Conservation (phyloP, 768 basidiomycete species). For the Flagelloscypha sp. region DNA sequence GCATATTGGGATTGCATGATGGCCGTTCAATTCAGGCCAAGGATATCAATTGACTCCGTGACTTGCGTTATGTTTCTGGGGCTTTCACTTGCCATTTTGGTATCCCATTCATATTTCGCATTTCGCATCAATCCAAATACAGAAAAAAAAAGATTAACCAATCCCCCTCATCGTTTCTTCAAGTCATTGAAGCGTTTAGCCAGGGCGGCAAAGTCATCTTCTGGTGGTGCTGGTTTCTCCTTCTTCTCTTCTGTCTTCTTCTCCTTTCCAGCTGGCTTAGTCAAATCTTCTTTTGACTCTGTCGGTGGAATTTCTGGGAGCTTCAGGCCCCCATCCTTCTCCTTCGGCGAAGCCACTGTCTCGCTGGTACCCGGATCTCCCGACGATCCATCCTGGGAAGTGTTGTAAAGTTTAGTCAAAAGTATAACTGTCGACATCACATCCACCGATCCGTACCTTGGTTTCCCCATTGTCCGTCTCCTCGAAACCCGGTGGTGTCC, state of each 20-base stretch:
- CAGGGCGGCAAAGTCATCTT: slow-evolving; percentile 71
- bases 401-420: background rate
- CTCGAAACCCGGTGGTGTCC: slow-evolving; percentile 35
- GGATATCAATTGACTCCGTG: too few species aligned
- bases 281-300: slow-evolving; percentile 35
- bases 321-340: slow-evolving; percentile 27
- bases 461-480: slow-evolving; percentile 19
- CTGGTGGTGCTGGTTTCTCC: slow-evolving; percentile 24
- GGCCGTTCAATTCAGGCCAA: too few species aligned
- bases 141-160: too few species aligned
- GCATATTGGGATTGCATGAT: slow-evolving; percentile 81
- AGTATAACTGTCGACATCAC: slow-evolving; percentile 1
- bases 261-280: slow-evolving; percentile 13
- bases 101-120: too few species aligned
- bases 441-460: slow-evolving; percentile 17
- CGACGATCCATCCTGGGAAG: slow-evolving; percentile 9
- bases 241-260: slow-evolving; percentile 16
- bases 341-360: slow-evolving; percentile 20
- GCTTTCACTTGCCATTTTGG: too few species aligned
- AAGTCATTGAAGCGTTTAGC: slow-evolving; percentile 77
- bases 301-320: slow-evolving; percentile 45
- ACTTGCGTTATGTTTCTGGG: too few species aligned
- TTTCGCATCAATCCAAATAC: too few species aligned
- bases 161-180: slow-evolving; percentile 78
- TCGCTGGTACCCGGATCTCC: slow-evolving; percentile 15